Evolutionary conservation across 2,329 filamentous ascomycete genomes (phyloP).

Genomic region (Fusarium albidum): DNA sequence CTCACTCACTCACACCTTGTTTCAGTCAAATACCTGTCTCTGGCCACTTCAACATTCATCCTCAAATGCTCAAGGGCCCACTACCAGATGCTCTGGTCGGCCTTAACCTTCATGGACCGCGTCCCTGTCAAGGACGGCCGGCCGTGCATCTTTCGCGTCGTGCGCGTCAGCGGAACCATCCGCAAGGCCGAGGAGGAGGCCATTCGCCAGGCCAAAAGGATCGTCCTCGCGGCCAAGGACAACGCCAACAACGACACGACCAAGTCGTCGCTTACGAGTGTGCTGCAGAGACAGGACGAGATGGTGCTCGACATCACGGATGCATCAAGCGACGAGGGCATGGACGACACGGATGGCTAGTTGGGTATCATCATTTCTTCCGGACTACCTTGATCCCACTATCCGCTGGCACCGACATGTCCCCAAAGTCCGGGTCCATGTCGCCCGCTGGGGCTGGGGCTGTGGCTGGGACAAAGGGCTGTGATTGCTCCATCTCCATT

Average conservation of each 20-base stretch:
- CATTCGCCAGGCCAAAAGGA: conserved; percentile 76
- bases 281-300: conserved; percentile 42
- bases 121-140: conserved; percentile 69
- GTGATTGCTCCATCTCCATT: conserved; percentile 46
- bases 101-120: conserved; percentile 79
- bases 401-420: conserved; percentile 61
- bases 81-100: conserved; percentile 89
- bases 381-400: conserved; percentile 77
- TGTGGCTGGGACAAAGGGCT: too few species aligned
- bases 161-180: conserved; percentile 91
- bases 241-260: conserved; percentile 33
- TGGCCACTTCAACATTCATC: conserved; percentile 94
- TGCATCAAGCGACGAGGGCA: conserved; percentile 55
- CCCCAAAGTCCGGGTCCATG: conserved; percentile 59
- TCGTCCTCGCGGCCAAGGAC: conserved; percentile 73
- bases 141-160: conserved; percentile 82
- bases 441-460: conserved; percentile 31
- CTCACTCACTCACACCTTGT: not conserved
- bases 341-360: conserved; percentile 54
- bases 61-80: conserved; percentile 83
- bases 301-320: conserved; percentile 54
- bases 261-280: conserved; percentile 30
- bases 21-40: conserved; percentile 89
- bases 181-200: conserved; percentile 91
- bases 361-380: conserved; percentile 65